Percentiles rank a stretch among this genome's conserved stretches.
Conservation (phyloP, 805 yeast genomes). For the Candida nonsorbophila region DNA sequence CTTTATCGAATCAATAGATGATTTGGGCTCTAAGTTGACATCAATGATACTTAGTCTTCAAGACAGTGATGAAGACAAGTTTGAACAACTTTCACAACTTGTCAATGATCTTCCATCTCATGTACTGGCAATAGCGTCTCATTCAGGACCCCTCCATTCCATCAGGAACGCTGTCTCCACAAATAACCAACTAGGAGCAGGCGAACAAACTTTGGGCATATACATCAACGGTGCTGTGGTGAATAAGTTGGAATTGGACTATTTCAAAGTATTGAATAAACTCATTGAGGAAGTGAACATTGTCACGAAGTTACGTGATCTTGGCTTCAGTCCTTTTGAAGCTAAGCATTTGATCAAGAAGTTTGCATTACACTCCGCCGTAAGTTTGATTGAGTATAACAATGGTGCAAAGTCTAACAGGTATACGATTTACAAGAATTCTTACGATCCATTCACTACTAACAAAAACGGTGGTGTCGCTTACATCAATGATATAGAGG, state of each 20-base stretch:
- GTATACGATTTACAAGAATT: conserved; percentile 23
- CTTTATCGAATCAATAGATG: conserved; percentile 22
- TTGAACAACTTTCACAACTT: conserved; percentile 43
- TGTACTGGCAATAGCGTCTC: too few species aligned
- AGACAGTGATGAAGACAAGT: conserved; percentile 12
- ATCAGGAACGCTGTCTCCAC: too few species aligned
- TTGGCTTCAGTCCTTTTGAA: conserved; percentile 27
- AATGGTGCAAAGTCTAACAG: conserved; percentile 34
- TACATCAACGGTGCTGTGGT: conserved; percentile 68
- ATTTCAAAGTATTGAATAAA: conserved; percentile 39
- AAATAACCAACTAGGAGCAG: conserved; percentile 34
- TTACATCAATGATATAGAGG: conserved; percentile 74
- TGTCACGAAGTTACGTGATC: conserved; percentile 15
- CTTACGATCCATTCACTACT: conserved; percentile 11
- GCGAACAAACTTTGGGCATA: conserved; percentile 42
- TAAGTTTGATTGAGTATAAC: conserved; percentile 29
- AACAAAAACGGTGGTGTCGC: conserved; percentile 40
- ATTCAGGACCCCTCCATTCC: too few species aligned
- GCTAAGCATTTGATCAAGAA: conserved; percentile 28
- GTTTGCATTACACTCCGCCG: conserved; percentile 36
- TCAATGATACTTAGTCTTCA: conserved; percentile 26
- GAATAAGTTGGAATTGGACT: conserved; percentile 38
- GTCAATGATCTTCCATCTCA: too few species aligned
- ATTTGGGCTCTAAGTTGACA: conserved; percentile 37
- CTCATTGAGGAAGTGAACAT: conserved; percentile 19